Base-by-base conservation (phyloP, 257 asterid genomes). In the Fraxinus cuspidata region DNA sequence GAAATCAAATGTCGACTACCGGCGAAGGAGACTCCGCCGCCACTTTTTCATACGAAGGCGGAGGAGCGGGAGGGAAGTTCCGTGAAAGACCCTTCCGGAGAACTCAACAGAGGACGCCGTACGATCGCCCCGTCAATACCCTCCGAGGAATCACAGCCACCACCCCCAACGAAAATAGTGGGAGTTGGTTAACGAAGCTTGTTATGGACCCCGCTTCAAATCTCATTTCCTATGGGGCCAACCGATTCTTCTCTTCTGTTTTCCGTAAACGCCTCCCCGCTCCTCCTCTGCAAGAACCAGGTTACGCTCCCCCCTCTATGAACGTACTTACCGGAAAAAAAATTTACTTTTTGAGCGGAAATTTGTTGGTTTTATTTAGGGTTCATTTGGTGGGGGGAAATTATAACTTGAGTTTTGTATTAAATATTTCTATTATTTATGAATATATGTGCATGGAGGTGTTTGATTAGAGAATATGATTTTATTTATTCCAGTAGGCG, bases 41-140 rank as follows among this genome's bases (percentile, higher is more conserved):
- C 66, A 31, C 87, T 34, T 83, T 90, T 53, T 68, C 83, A 7
- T 83, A 88, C 69, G 69, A 27, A 27, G 69, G 69, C 79, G 90
- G 87, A 27, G 97, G 97, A 77, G 94, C 84, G 8, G 98, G 98
- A 38, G 99, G 99, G 12, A 96, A 94, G 89, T 87, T 90, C 72
- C 85, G 88, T 27, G 92, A 87, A 79, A 87, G 81, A 69, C 89
- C 93, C 8, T 73, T 84, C 5, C 91, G 97, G 19, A 84, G 86
- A 75, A 78, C 68, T 40, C 56, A 80, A 28, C 87, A 83, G 47
- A 40, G 87, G 72, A 96, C 96, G 71, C 98, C 99, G 63, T 96
- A 96, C 79, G 96, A 92, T 73, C 98, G 99, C 0, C 98, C 93
- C 7, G 72, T 78, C 64, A 56, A 83, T 72, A 32, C 83, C 15